Base-by-base conservation (phyloP, 140 eudicot species). In the Artemisia princeps region DNA sequence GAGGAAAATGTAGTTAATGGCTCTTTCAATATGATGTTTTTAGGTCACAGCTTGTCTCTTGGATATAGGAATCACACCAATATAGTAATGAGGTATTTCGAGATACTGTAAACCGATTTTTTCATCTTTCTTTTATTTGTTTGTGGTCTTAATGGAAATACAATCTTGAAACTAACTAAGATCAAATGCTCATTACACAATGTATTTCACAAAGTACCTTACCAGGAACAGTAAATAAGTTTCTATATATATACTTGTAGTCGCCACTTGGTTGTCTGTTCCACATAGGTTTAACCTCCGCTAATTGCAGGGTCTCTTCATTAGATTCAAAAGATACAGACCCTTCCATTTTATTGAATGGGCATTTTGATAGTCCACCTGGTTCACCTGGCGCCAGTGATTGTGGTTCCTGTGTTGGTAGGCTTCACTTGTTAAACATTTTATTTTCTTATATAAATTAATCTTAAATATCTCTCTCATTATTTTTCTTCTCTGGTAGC, bases 361-460 rank as follows among this genome's bases (percentile, higher is more conserved):
- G 79, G 45, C 99, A 94, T 77, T 94, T 69, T 79, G 99, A 94
- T 74, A 88, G 94, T 69, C 86, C 99, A 33, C 84, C 84, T 62
- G 84, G 89, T 55, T 94, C 99, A 60, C 99, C 99, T n/a, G 99
- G 99, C 73, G 99, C 99, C 67, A 84, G 88, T 73, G 99, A 94
- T 63, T 94, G 96, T 80, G 99, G 96, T 65, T 88, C 99, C 22
- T 94, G 96, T 79, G 99, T 94, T 67, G 99, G 99, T 94, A 72
- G 45, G 94, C 84, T 49, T 55, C 60, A 60, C 17, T 49, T 37
- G 9, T 65, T 37, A 17, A 40, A 48, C 53, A 11, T 55, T 60
- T 17, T 60, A 1, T 42, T 62, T 55, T 57, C 20, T n/a, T 60
- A 9, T 64, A 2, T 9, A 16, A 28, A 57, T 66, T 73, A n/a